Evolutionary conservation across 2,329 filamentous ascomycete genomes (phyloP).

Genomic region (Fusarium scirpi): DNA sequence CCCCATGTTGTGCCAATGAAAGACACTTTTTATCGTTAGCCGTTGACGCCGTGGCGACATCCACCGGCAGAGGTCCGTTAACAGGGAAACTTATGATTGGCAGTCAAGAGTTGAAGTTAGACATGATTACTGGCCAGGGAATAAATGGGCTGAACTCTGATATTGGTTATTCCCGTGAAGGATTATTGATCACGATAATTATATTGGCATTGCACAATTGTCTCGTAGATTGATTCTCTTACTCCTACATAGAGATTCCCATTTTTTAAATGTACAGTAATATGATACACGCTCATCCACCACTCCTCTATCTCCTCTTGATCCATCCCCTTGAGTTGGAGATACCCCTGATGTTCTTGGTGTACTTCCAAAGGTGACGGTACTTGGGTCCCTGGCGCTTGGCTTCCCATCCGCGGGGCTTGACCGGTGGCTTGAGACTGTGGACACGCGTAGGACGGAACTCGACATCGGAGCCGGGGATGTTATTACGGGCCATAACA

Average conservation of each 20-base stretch:
- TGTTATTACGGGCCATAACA: conserved; percentile 84
- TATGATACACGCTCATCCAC: conserved; percentile 41
- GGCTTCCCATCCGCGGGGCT: conserved; percentile 74
- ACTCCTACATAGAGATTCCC: conserved; percentile 41
- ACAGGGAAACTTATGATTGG: not conserved
- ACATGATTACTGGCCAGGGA: not conserved
- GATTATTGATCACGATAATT: not conserved
- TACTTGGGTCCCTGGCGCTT: conserved; percentile 75
- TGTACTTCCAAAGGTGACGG: conserved; percentile 73
- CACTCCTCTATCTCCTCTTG: conserved; percentile 53
- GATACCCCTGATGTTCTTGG: conserved; percentile 65
- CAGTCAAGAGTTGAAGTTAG: not conserved
- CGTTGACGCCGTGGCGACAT: not conserved
- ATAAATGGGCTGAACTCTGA: conserved; percentile 1
- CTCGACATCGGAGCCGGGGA: conserved; percentile 83
- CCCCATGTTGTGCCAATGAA: not conserved
- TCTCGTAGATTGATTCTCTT: conserved; percentile 19
- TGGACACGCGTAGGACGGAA: conserved; percentile 84
- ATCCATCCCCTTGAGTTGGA: conserved; percentile 58
- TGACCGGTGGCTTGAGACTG: conserved; percentile 71
- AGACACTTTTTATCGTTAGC: too few relatives aligned
- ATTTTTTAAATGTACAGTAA: conserved; percentile 47
- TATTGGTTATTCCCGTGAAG: not conserved
- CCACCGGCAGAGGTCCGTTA: not conserved
- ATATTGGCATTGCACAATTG: not conserved